These are phyloP conservation scores for Zygosaccharomyces pseudobailii DNA, from an alignment of 1,139 yeast species.

Conservation along the genomic window DNA sequence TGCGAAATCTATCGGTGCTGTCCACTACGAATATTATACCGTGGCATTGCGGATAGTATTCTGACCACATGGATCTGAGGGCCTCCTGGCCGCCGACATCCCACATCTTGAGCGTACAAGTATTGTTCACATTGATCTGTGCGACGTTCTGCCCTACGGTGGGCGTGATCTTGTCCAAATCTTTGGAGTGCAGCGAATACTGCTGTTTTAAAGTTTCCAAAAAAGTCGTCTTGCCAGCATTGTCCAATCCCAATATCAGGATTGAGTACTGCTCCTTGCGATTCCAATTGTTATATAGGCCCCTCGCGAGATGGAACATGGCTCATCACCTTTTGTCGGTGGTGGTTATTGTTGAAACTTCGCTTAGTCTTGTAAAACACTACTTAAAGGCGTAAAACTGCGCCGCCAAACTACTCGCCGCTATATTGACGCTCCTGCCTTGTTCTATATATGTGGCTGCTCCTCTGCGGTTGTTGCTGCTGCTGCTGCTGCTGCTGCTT, in stretches of 20 bases:
- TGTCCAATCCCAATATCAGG: conserved; percentile 83
- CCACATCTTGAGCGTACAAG: conserved; percentile 74
- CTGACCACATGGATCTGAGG: conserved; percentile 78
- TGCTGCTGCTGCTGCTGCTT: not conserved
- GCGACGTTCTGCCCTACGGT: conserved; percentile 75
- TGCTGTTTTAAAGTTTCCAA: conserved; percentile 56
- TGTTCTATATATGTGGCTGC: not conserved
- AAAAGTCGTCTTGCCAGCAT: conserved; percentile 92
- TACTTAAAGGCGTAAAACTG: not conserved
- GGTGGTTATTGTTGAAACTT: not conserved
- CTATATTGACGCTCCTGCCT: not conserved
- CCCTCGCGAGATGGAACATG: conserved; percentile 65
- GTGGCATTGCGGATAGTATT: conserved; percentile 80
- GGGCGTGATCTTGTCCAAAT: conserved; percentile 49
- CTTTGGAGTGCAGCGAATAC: conserved; percentile 38
- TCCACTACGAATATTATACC: conserved; percentile 91
- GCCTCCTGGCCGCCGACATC: conserved; percentile 93
- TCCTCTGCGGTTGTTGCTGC: not conserved
- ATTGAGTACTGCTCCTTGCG: conserved; percentile 65
- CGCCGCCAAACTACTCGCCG: not conserved
- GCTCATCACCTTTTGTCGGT: conserved; percentile 2
- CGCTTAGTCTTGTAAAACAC: conserved; percentile 1
- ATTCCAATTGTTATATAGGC: conserved; percentile 53
- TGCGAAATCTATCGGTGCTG: conserved; percentile 76
- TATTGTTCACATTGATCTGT: conserved; percentile 43